Evolutionary conservation across 352 stramenopile genomes (phyloP), one percentile per base, ranked within the genome.

Genomic region (Proteromonas lacertae): DNA sequence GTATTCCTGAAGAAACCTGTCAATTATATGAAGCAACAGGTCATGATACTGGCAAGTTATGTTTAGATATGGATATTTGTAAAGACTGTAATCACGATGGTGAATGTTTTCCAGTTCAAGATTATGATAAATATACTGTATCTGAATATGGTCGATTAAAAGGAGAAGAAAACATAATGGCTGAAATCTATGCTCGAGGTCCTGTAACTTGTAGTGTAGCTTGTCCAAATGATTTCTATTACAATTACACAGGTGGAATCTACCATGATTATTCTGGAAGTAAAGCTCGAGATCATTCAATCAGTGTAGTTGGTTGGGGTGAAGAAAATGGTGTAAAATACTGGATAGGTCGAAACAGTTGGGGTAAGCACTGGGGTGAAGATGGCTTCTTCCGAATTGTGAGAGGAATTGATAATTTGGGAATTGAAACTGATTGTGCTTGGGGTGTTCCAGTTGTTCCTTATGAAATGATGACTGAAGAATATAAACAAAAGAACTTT

Each of bases 1-100:
- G 72, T n/a, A 77, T 88, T 35, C 72, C 72, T 7, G 73, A 88
- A 38, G 59, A 80, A 42, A 86, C 70, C 5, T 88, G 72, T 42
- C 67, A 84, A 40, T 61, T 66, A 17, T 88, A 86, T 47, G 62
- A 79, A 36, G 35, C 35, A 6, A 24, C 36, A 16, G 44, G 44
- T 14, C 29, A 29, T n/a, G n/a, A n/a, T n/a, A 5, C 24, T 28
- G 10, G 24, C 8, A 34, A 8, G 5, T 20, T 16, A 20, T 20
- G 5, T 4, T 23, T 22, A 5, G 2, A 29, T 38, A n/a, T n/a
- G n/a, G n/a, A n/a, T n/a, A n/a, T n/a, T n/a, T n/a, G n/a, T n/a
- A n/a, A n/a, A n/a, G n/a, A n/a, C n/a, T n/a, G n/a, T n/a, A n/a
- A n/a, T n/a, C n/a, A n/a, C n/a, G n/a, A n/a, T n/a, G n/a, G n/a